These are phyloP conservation scores for Capsicum rhomboideum DNA, from an alignment of 257 asterid genomes.

Conservation along the genomic window DNA sequence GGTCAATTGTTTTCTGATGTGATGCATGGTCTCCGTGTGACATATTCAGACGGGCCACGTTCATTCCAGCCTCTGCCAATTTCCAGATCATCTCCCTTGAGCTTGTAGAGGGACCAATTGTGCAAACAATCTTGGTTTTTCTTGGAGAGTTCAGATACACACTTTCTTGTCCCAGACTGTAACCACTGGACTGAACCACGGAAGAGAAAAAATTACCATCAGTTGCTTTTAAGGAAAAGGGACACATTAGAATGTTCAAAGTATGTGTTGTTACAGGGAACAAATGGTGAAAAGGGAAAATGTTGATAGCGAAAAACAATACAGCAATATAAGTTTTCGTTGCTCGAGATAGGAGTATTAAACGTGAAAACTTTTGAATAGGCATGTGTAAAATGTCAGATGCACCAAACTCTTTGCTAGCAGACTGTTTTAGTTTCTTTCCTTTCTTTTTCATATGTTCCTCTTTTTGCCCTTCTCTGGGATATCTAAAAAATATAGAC, in stretches of 20 bases:
- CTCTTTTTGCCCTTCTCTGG: not conserved
- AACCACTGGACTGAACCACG: constrained; percentile 41
- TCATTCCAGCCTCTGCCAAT: constrained; percentile 94
- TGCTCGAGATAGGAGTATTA: too few relatives aligned
- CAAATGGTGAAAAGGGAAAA: not conserved
- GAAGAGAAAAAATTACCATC: constrained; percentile 5
- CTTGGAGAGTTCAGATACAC: constrained; percentile 37
- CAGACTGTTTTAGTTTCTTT: not conserved
- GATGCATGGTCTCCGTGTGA: constrained; percentile 98
- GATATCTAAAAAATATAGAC: not conserved
- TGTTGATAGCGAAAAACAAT: not conserved
- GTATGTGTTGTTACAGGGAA: not conserved
- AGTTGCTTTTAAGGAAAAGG: not conserved
- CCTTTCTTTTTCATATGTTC: not conserved
- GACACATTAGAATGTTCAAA: not conserved
- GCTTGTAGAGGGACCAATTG: constrained; percentile 96
- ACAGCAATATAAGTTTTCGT: not conserved
- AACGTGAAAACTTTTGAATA: not conserved
- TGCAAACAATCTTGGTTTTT: constrained; percentile 91
- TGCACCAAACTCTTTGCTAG: not conserved
- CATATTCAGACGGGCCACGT: constrained; percentile 95
- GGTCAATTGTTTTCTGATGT: constrained; percentile 84
- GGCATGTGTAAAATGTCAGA: not conserved
- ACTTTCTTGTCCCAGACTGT: constrained; percentile 22
- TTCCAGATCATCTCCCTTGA: constrained; percentile 98